Percentiles rank a stretch among this genome's conserved stretches.
Evolutionary conservation across 176 grass and related monocot species (phyloP).

Genomic region (Eragrostis curvula): DNA sequence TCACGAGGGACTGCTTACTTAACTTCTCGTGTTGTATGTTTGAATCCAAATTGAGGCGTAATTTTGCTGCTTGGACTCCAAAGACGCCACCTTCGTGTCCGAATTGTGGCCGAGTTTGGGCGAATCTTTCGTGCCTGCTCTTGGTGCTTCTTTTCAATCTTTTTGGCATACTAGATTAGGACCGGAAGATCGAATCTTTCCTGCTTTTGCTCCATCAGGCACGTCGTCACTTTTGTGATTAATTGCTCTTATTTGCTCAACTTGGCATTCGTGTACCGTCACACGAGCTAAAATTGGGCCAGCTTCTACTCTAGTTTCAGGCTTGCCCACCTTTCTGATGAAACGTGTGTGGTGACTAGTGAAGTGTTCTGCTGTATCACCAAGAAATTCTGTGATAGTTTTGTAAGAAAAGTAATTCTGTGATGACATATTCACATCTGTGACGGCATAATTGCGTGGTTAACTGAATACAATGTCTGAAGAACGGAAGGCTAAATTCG

Average conservation of each 20-base stretch:
- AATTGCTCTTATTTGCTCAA: constrained; percentile 10
- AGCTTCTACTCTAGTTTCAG: constrained; percentile 23
- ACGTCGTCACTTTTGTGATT: background rate
- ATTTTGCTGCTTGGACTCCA: background rate
- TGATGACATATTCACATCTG: background rate
- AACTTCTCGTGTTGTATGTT: background rate
- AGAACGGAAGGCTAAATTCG: background rate
- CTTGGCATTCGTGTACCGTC: constrained; percentile 10
- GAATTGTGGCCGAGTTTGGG: constrained; percentile 11
- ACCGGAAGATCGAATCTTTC: background rate
- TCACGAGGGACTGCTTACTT: background rate
- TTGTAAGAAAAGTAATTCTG: background rate
- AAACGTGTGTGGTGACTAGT: background rate
- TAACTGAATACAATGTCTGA: background rate
- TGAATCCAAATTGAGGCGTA: background rate
- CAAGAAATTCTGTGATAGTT: background rate
- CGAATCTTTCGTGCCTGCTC: constrained; percentile 13
- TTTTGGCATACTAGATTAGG: constrained; percentile 27
- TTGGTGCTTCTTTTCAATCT: background rate
- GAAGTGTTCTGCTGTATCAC: background rate
- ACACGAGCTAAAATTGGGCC: background rate
- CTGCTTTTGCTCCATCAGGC: background rate
- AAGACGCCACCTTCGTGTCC: background rate
- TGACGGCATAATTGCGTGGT: background rate
- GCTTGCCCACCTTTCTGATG: constrained; percentile 17